Evolutionary conservation across 345 rosid genomes (phyloP), one percentile per base, ranked within the genome.

Genomic region (Eucalyptus globulus): DNA sequence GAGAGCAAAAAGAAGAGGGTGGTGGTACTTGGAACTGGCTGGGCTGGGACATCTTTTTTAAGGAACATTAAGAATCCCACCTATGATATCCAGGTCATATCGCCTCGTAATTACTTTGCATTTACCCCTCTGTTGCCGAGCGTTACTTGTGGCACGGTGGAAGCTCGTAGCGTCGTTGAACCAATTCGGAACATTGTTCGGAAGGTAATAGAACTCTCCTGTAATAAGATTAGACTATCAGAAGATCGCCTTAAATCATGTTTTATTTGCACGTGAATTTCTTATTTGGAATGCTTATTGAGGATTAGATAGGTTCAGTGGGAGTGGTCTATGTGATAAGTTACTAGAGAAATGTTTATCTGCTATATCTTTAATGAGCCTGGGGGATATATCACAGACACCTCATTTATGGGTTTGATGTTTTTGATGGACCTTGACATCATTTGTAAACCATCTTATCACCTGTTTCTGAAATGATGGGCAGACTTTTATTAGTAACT

Each of bases 71-170:
- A 96, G 85, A 90, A 92, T 89, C 90, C 98, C n/a, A 87, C 89
- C 1, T 98, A 97, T 65, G 99, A 98, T 89, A 96, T 98, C 91
- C 97, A 95, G 92, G 94, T 98, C 89, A 93, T 97, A 86, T 98
- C 99, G 6, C 99, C 99, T 89, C 96, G 99, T 43, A 97, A 98
- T 93, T 98, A 97, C 95, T 98, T 98, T 92, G 97, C 99, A 7
- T 98, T 98, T 94, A 98, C 99, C 89, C 99, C 99, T n/a, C 91
- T 98, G 96, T 90, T 98, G 37, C 99, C 99, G 6, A 98, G 98
- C 86, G 99, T 97, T 89, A 98, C 99, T 10, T 95, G 97, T 86
- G 99, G 99, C 65, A 98, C 99, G 31, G 99, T 98, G 87, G 99
- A 98, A 92, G 96, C 99, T 89, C 99, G 99, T 88, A 97, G 99